Percentiles rank a stretch among this genome's conserved stretches.
Evolutionary conservation across 2,329 filamentous ascomycete species (phyloP).

Genomic region (Talaromyces sp.): DNA sequence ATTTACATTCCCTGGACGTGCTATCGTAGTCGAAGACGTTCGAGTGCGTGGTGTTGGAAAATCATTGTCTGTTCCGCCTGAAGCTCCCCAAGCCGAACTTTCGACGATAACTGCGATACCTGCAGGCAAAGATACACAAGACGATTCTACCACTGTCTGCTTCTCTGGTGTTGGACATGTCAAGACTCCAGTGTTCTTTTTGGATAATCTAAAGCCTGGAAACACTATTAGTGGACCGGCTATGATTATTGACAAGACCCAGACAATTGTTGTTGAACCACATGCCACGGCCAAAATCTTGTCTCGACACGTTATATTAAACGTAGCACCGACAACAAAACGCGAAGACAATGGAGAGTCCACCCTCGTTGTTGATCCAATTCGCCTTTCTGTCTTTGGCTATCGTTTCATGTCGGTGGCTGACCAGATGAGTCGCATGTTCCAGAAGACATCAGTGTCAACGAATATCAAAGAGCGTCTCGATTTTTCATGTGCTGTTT

Average conservation of each 20-base stretch:
- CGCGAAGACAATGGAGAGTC: conserved; percentile 20
- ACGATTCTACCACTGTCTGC: conserved; percentile 18
- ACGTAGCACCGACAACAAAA: conserved; percentile 56
- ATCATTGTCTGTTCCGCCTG: conserved; percentile 4
- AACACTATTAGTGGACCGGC: conserved; percentile 27
- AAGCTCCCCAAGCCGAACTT: conserved; percentile 3
- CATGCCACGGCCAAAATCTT: conserved; percentile 70
- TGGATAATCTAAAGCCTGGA: conserved; percentile 17
- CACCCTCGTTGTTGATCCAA: conserved; percentile 40
- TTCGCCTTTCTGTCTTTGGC: conserved; percentile 51
- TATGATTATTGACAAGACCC: conserved; percentile 60
- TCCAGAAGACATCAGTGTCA: conserved; percentile 52
- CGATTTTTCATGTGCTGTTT: conserved; percentile 78
- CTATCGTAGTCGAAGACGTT: conserved; percentile 37
- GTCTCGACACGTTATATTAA: conserved; percentile 86
- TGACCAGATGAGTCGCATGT: conserved; percentile 54
- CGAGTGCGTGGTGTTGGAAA: conserved; percentile 29
- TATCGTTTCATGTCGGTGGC: conserved; percentile 57
- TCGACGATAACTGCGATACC: conserved; percentile 6
- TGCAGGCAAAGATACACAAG: conserved; percentile 14
- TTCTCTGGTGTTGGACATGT: conserved; percentile 22
- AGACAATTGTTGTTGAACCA: conserved; percentile 87
- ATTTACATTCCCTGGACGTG: conserved; percentile 31
- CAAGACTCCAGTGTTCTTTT: conserved; percentile 21
- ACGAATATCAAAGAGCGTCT: conserved; percentile 79